phyloP scores from a whole-genome alignment of 2,329 filamentous ascomycete species.

The Aspergillus oerlinghausenensis region DNA sequence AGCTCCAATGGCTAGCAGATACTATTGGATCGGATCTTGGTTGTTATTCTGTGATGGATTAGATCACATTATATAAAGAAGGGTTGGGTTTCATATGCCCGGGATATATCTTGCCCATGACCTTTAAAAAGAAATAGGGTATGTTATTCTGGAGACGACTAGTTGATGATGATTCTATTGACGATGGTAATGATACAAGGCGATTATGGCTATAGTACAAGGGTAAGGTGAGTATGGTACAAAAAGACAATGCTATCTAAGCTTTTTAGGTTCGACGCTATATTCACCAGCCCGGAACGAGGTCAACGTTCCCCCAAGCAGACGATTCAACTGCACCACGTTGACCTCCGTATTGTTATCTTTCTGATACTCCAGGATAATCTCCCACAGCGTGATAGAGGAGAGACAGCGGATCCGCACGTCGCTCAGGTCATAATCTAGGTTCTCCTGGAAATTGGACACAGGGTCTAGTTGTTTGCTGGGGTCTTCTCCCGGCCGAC shows the following conservation, averaged over 20 bases:
- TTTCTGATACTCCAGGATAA: constrained; percentile 34
- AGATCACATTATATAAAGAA: no score
- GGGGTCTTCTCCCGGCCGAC: background rate
- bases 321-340: constrained; percentile 19
- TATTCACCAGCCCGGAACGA: constrained; percentile 17
- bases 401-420: constrained; percentile 29
- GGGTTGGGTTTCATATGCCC: no score
- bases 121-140: no score
- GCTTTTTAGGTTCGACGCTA: background rate
- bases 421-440: constrained; percentile 32
- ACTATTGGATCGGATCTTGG: no score
- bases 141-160: no score
- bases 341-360: constrained; percentile 19
- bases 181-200: no score
- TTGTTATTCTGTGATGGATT: no score
- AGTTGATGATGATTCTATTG: background rate
- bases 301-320: constrained; percentile 28
- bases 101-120: no score
- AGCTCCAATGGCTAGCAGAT: no score
- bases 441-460: constrained; percentile 22
- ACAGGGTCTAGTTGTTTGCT: constrained; percentile 15
- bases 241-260: background rate
- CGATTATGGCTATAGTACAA: background rate
- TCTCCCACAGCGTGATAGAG: constrained; percentile 28
- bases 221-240: background rate